Conservation (phyloP, 768 basidiomycete genomes). For the Termitomyces sp. region DNA sequence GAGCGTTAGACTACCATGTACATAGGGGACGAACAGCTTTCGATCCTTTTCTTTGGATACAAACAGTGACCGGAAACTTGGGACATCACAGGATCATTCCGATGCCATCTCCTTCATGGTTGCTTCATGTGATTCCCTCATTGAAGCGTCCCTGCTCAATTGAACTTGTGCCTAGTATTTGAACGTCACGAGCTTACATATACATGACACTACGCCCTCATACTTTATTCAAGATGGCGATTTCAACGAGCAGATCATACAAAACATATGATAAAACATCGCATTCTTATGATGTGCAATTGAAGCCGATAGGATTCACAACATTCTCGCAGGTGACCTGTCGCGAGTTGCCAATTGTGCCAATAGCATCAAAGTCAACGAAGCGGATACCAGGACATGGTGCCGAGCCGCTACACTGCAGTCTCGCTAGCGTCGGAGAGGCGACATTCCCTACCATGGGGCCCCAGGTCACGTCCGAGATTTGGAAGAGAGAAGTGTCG, state of each 20-base stretch:
- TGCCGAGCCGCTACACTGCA: constrained; percentile 27
- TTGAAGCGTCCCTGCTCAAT: no score
- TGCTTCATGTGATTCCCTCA: no score
- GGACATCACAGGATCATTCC: not conserved
- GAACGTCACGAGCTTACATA: no score
- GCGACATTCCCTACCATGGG: constrained; percentile 19
- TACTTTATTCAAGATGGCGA: not conserved
- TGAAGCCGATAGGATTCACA: constrained; percentile 18
- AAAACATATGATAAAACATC: not conserved
- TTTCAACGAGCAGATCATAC: not conserved
- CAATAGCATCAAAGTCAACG: constrained; percentile 15
- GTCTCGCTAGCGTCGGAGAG: constrained; percentile 16
- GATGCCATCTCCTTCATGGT: not conserved
- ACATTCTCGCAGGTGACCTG: constrained; percentile 17
- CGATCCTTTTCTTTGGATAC: not conserved
- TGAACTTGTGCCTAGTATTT: no score
- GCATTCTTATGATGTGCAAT: constrained; percentile 12
- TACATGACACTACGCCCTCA: not conserved
- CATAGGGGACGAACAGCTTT: no score
- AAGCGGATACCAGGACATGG: constrained; percentile 22
- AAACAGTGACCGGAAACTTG: not conserved
- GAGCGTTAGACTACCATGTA: not conserved
- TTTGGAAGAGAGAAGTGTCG: constrained; percentile 27
- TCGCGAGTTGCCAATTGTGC: constrained; percentile 8
- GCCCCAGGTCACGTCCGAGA: constrained; percentile 26